phyloP scores from a whole-genome alignment of 495 filamentous ascomycete species.

The Aspergillus wentii region DNA sequence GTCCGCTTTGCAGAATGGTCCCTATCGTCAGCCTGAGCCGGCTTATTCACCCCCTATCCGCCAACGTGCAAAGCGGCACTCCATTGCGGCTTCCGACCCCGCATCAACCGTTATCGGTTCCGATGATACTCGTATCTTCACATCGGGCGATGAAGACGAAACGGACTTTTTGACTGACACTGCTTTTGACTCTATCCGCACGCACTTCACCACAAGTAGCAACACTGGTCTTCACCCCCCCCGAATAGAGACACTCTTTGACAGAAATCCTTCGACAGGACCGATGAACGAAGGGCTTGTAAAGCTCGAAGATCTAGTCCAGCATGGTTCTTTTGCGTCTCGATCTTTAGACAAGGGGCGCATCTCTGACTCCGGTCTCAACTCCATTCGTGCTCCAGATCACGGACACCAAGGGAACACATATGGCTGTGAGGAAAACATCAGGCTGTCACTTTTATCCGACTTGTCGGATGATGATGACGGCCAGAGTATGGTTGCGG shows the following conservation, averaged over 20 bases:
- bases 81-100: conserved; percentile 58
- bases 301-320: conserved; percentile 49
- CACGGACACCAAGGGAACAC: not conserved
- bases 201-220: conserved; percentile 63
- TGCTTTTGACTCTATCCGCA: conserved; percentile 86
- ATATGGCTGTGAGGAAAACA: conserved; percentile 10
- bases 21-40: conserved; percentile 8
- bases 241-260: conserved; percentile 83
- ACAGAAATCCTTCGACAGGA: conserved; percentile 63
- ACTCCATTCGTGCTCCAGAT: not conserved
- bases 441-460: conserved; percentile 19
- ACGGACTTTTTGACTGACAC: conserved; percentile 84
- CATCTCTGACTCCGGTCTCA: not conserved
- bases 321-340: conserved; percentile 36
- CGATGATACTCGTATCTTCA: conserved; percentile 72
- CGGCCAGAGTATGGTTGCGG: conserved; percentile 26
- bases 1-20: conserved; percentile 18
- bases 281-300: conserved; percentile 52
- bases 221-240: conserved; percentile 44
- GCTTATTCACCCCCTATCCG: conserved; percentile 26
- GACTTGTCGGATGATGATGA: conserved; percentile 25
- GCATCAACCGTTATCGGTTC: conserved; percentile 80
- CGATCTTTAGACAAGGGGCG: conserved; percentile 21
- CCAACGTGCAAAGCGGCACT: conserved; percentile 39
- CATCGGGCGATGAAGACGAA: conserved; percentile 79